Evolutionary conservation across 441 rosid genomes (phyloP), one percentile per base, ranked within the genome.

Genomic region (Populus hybrid): DNA sequence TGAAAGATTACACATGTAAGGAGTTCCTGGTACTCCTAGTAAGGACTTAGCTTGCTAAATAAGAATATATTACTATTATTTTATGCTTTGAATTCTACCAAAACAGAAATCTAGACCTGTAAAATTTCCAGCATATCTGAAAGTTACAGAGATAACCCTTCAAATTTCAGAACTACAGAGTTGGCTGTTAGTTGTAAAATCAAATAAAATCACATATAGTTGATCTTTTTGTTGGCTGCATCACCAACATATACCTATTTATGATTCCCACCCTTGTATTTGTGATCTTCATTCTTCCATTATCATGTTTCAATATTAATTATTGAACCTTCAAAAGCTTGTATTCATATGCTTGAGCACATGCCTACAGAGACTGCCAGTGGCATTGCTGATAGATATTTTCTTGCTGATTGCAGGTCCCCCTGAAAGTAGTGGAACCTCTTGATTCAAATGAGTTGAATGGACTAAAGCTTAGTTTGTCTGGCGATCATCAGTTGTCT

Each of bases 401-500:
- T 74, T 78, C 36, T 19, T 72, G 9, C 81, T 72, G 19, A 64
- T 79, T 83, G 76, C 88, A 92, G 98, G 93, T 87, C 79, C 92
- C 96, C 65, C 81, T 94, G 75, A 78, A 85, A 82, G 89, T 90
- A 69, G 90, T 88, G 50, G 82, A 76, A n/a, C 95, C 93, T 79
- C 89, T 92, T 83, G 91, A 83, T 79, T 61, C 34, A 79, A 78
- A 79, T 78, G 82, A 76, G 77, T 83, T 88, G 83, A 82, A 86
- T 10, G 91, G 95, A 69, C 74, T 81, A 70, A 71, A 82, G 46
- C 94, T 92, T 85, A 77, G 98, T 76, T 83, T 94, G 80, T 86
- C 94, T 71, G 98, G 98, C 65, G 92, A 91, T 79, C 97, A 94
- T 82, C 97, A 94, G 86, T 83, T 88, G 72, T 83, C 82, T 78